Evolutionary conservation across 2,329 filamentous ascomycete species (phyloP), one percentile per base, ranked within the genome.

Genomic region (Cladosporium sp.): DNA sequence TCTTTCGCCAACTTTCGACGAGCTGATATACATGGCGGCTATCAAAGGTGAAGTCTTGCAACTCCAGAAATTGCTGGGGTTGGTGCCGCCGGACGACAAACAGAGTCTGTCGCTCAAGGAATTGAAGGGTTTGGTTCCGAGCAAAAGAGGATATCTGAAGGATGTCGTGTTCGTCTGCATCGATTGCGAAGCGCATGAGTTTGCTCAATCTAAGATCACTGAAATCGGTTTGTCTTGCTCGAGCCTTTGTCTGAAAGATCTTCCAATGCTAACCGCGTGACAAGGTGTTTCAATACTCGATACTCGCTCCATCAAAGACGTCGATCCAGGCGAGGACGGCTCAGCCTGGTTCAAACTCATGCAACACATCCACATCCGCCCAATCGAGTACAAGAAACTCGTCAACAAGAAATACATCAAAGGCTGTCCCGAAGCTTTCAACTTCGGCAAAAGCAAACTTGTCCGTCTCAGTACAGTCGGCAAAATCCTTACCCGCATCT

Each of bases 181-280:
- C 38, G 93, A 99, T 61, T 73, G 93, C 24, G 93, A 99, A 68
- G 83, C 85, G 1, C 88, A 84, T 52, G 93, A 99, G 66, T 69
- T 71, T 15, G 74, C 80, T 40, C 79, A 82, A 11, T 72, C 76
- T 27, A 73, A 80, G 9, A 78, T 97, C 52, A 95, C 91, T 0
- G 93, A 99, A 67, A 77, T 99, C 30, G 93, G 93, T 1, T 75
- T 97, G 37, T 85, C 88, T 27, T 1, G 84, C 85, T 2, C 22
- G 9, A 27, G 22, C 9, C 9, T 27, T 9, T 27, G 4, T 27
- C 22, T 9, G 9, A 9, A 4, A 27, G 22, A 27, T 4, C 5
- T 9, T 9, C n/a, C n/a, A n/a, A n/a, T 27, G 37, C 45, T 48
- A 24, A 48, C 7, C 5, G n/a, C n/a, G n/a, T 13, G 15, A 5